These are phyloP conservation scores for Hapsidospora chrysogenum DNA, from an alignment of 495 filamentous ascomycete species.

Conservation along the genomic window DNA sequence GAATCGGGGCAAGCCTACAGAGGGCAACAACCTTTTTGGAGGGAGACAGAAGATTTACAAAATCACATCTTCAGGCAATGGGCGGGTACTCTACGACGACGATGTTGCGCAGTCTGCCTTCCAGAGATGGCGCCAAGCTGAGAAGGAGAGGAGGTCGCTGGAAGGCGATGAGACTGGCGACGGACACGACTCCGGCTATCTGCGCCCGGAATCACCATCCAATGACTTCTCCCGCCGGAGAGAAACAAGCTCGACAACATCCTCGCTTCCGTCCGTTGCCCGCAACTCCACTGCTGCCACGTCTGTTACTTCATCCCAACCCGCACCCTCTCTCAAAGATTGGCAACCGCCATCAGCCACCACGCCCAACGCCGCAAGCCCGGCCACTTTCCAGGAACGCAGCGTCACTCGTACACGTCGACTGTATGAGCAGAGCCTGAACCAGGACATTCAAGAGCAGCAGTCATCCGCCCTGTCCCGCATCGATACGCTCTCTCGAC, in stretches of 20 bases:
- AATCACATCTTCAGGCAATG: conserved; percentile 35
- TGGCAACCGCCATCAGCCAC: conserved; percentile 18
- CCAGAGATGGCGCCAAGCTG: conserved; percentile 41
- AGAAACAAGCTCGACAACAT: conserved; percentile 76
- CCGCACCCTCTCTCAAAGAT: conserved; percentile 31
- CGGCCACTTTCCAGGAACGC: conserved; percentile 16
- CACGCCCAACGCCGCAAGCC: conserved; percentile 14
- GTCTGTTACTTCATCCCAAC: conserved; percentile 72
- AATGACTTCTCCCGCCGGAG: conserved; percentile 19
- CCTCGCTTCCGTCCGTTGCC: conserved; percentile 50
- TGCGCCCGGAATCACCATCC: not conserved
- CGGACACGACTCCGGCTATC: conserved; percentile 17
- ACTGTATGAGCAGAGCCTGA: conserved; percentile 73
- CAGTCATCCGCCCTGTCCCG: conserved; percentile 60
- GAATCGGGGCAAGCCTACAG: conserved; percentile 64
- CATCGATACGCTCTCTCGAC: conserved; percentile 53
- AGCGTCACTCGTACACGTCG: conserved; percentile 49
- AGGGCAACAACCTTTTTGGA: conserved; percentile 90
- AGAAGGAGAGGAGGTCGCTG: conserved; percentile 34
- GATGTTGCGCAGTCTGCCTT: conserved; percentile 72
- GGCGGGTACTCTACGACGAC: conserved; percentile 66
- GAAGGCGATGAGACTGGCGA: conserved; percentile 23
- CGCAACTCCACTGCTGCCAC: conserved; percentile 83
- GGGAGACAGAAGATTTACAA: conserved; percentile 94
- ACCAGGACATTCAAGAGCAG: conserved; percentile 65